Evolutionary conservation across 495 filamentous ascomycete genomes (phyloP), one percentile per base, ranked within the genome.

Genomic region (Xylaria intraflava): DNA sequence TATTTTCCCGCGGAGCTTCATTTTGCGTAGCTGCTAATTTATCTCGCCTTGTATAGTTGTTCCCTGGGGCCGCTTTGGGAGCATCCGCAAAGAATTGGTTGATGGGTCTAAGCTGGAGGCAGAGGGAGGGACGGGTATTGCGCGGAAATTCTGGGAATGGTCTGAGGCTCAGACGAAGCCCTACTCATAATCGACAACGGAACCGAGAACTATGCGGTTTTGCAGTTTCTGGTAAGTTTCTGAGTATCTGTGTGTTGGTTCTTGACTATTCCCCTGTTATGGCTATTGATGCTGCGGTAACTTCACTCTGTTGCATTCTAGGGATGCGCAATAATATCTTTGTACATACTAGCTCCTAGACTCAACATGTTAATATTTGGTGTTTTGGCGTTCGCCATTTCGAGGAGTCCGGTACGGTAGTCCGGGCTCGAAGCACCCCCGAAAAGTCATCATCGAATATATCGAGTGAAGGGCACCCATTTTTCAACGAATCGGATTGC

Each of bases 91-190:
- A 27, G 74, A 77, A 45, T 17, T 76, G 6, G 47, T 61, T 3
- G 55, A 50, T 9, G 62, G 59, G 12, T 59, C 59, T 2, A 67
- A 65, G 59, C 46, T 63, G 5, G 45, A 61, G 42, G 54, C 45
- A 9, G 72, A 76, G 47, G 73, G 73, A 11, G 71, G 72, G 2
- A 71, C 65, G 5, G 74, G 70, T 6, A 43, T 69, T 44, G 72
- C 64, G 0, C 56, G 60, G 30, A 61, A 65, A 19, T 76, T 71
- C 54, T 73, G 68, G 66, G 62, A 71, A 17, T 77, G 71, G 72
- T 65, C 61, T 33, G 65, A 72, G 39, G 66, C 72, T 53, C 67
- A 75, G 51, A 65, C 71, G 7, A 64, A 65, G 27, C 46, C 51
- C 8, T 66, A 65, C 39, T 29, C 57, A 36, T 64, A 35, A n/a